Evolutionary conservation across 805 yeast species (phyloP).

Genomic region (Suhomyces vadensis): DNA sequence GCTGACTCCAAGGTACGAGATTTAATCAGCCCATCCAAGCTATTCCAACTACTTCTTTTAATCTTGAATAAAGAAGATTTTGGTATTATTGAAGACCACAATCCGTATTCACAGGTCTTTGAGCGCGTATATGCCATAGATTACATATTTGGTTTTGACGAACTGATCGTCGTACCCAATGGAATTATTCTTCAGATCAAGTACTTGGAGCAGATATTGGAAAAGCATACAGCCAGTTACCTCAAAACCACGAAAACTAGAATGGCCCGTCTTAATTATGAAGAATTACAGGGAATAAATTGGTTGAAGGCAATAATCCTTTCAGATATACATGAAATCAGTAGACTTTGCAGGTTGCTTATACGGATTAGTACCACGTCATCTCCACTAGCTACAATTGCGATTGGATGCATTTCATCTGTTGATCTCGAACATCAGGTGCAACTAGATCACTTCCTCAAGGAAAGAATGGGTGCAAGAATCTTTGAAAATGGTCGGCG

Average conservation of each 20-base stretch:
- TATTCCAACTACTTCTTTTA: slow-evolving; percentile 14
- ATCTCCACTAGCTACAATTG: slow-evolving; percentile 21
- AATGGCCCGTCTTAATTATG: not conserved
- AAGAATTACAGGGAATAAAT: slow-evolving; percentile 8
- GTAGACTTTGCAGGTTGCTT: slow-evolving; percentile 18
- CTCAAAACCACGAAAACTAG: not conserved
- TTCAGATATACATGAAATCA: slow-evolving; percentile 17
- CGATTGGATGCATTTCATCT: slow-evolving; percentile 16
- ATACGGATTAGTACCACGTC: slow-evolving; percentile 22
- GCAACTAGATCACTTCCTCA: not conserved
- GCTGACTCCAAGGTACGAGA: slow-evolving; percentile 10
- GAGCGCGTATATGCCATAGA: slow-evolving; percentile 8
- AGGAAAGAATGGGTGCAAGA: slow-evolving; percentile 2
- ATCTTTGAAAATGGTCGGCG: too few relatives aligned
- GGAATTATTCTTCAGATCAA: slow-evolving; percentile 8
- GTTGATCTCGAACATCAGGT: not conserved
- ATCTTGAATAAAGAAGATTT: slow-evolving; percentile 20
- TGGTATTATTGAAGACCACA: not conserved
- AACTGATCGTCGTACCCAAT: slow-evolving; percentile 5
- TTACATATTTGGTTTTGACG: slow-evolving; percentile 7
- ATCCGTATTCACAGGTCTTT: not conserved
- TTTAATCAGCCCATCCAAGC: slow-evolving; percentile 16
- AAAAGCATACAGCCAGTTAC: slow-evolving; percentile 2
- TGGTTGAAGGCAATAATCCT: slow-evolving; percentile 15
- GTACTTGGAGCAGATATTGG: slow-evolving; percentile 6